Base-by-base conservation (phyloP, 2,329 filamentous ascomycete species). In the Trichoderma lentiforme region DNA sequence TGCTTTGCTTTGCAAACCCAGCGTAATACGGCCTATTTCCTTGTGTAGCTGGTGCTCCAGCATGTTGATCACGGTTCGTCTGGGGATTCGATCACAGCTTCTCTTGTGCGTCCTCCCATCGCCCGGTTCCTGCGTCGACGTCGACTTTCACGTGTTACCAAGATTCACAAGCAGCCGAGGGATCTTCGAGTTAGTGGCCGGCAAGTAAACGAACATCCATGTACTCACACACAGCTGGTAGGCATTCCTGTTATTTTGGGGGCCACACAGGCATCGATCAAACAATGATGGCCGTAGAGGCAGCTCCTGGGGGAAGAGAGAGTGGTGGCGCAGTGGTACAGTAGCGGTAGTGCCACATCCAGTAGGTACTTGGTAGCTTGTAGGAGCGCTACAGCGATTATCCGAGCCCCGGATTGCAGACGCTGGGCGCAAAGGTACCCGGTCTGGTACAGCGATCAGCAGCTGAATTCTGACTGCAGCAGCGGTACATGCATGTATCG, bases 91-190 rank as follows among this genome's bases (percentile, higher is more conserved):
- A 61, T 51, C n/a, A 47, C 43, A 9, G 26, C 66, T 9, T 61
- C 6, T 60, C n/a, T 28, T 1, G 15, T 32, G 15, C 26, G 34
- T 36, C 24, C 26, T 57, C 66, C 11, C 47, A 24, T 39, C 15
- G 26, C 26, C 12, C 12, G 30, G 57, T 18, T 60, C 30, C n/a
- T 53, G 39, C 57, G 30, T 70, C 57, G 34, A 34, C 53, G 51
- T 63, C 32, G 53, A 43, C 66, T 71, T 73, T 73, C 71, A 74
- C 73, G 72, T 74, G 72, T 43, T 43, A 64, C 57, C 12, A 21
- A 43, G 26, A 67, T 67, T 72, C 68, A 72, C 71, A 70, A 72
- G 71, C 72, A 72, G 73, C 74, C 74, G 74, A 75, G 73, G 74
- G 71, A 73, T 70, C 58, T 51, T 58, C 57, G 30, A 21, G 12